Conservation (phyloP, 495 filamentous ascomycete genomes). For the Cudoniella acicularis region DNA sequence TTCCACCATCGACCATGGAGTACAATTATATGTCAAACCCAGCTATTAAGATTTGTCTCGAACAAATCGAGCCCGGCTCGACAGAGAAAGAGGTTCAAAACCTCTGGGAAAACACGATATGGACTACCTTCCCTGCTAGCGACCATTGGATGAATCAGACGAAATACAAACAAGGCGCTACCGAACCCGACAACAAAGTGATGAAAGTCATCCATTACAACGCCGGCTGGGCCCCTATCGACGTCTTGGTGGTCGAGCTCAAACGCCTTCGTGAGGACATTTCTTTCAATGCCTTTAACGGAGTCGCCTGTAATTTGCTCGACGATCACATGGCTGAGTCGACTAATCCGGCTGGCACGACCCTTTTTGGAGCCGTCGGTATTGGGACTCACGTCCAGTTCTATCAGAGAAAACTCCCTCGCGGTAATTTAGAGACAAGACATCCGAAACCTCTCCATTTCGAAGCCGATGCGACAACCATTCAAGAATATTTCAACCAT, state of each 20-base stretch:
- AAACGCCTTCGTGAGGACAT: neutral
- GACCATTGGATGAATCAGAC: constrained; percentile 1
- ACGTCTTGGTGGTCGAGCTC: constrained; percentile 1
- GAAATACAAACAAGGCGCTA: constrained; percentile 5
- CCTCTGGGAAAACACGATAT: too few relatives aligned
- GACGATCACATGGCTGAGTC: neutral
- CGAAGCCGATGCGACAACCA: neutral
- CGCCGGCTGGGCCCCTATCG: neutral
- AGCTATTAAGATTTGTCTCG: too few relatives aligned
- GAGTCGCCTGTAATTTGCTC: neutral
- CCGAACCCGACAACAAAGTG: constrained; percentile 1
- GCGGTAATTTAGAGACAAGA: too few relatives aligned
- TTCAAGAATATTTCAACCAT: constrained; percentile 6
- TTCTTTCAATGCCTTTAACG: neutral
- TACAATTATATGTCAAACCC: too few relatives aligned
- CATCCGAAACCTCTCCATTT: too few relatives aligned
- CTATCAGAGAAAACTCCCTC: too few relatives aligned
- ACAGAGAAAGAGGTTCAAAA: too few relatives aligned
- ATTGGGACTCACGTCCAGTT: constrained; percentile 1
- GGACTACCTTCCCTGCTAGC: too few relatives aligned
- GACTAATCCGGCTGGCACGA: neutral
- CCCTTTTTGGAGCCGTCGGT: neutral
- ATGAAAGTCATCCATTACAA: neutral
- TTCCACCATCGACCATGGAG: too few relatives aligned
- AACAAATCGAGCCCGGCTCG: too few relatives aligned